Conservation (phyloP, 208 protist genomes). For the Trichomonas gallinae region DNA sequence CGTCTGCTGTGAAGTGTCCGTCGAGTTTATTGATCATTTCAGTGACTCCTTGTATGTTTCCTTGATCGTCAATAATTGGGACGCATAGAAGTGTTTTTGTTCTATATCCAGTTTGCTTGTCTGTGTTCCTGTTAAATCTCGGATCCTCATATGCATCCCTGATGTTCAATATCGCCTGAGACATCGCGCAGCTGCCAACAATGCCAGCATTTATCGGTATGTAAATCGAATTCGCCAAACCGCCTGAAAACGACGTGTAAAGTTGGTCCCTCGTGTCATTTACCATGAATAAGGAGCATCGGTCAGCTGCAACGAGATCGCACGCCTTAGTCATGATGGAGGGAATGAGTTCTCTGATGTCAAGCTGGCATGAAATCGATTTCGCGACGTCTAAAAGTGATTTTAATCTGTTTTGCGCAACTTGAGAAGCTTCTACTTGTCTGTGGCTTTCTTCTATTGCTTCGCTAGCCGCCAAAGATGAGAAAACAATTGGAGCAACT, state of each 20-base stretch:
- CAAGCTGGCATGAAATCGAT: not conserved
- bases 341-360: not conserved
- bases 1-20: not conserved
- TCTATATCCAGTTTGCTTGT: not conserved
- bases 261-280: not conserved
- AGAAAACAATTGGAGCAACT: not conserved
- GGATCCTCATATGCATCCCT: slow-evolving; percentile 12
- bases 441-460: not conserved
- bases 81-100: not conserved
- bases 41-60: not conserved
- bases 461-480: not conserved
- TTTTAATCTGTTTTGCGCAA: not conserved
- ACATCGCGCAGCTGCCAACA: not conserved
- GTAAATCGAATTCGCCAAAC: not conserved
- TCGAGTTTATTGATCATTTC: slow-evolving; percentile 18
- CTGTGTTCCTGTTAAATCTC: not conserved
- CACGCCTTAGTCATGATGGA: not conserved
- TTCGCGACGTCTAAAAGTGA: not conserved
- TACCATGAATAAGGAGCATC: slow-evolving; percentile 1
- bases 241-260: not conserved
- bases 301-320: not conserved
- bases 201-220: slow-evolving; percentile 1
- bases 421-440: not conserved
- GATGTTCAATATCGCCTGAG: not conserved
- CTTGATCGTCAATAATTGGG: not conserved